These are phyloP conservation scores for Gracilaria vermiculophylla DNA, from an alignment of 23 red algal genomes.

Conservation along the genomic window DNA sequence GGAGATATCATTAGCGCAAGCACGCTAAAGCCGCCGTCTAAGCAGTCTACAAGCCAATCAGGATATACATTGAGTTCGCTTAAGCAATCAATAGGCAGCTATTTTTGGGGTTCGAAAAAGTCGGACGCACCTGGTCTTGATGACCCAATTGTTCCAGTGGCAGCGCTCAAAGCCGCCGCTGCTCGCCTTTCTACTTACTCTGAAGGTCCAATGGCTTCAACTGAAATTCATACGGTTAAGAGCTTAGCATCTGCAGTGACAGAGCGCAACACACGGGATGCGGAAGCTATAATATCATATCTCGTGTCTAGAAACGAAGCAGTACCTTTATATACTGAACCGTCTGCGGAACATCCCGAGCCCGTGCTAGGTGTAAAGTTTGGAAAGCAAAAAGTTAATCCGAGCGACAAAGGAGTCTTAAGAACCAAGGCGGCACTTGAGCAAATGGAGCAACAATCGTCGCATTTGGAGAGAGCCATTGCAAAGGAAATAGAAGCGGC, in stretches of 20 bases:
- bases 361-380: slow-evolving; percentile 62
- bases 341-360: slow-evolving; percentile 33
- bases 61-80: slow-evolving; percentile 40
- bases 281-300: slow-evolving; percentile 66
- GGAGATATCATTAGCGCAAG: slow-evolving; percentile 56
- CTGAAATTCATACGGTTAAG: slow-evolving; percentile 67
- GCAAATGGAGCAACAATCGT: slow-evolving; percentile 43
- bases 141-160: slow-evolving; percentile 54
- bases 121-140: slow-evolving; percentile 33
- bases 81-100: slow-evolving; percentile 14
- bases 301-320: slow-evolving; percentile 47
- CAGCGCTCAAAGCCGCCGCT: slow-evolving; percentile 46
- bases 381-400: slow-evolving; percentile 28
- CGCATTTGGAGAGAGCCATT: slow-evolving; percentile 43
- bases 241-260: slow-evolving; percentile 44
- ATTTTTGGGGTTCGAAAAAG: slow-evolving; percentile 45
- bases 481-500: slow-evolving; percentile 52
- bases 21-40: slow-evolving; percentile 53
- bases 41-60: neutral
- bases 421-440: slow-evolving; percentile 63
- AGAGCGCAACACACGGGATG: slow-evolving; percentile 39
- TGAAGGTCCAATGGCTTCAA: slow-evolving; percentile 42
- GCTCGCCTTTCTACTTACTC: slow-evolving; percentile 13
- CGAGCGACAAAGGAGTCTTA: slow-evolving; percentile 42
- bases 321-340: slow-evolving; percentile 32